Evolutionary conservation across 2,329 filamentous ascomycete genomes (phyloP), one percentile per base, ranked within the genome.

Genomic region (Sarocladiaceae sp.): DNA sequence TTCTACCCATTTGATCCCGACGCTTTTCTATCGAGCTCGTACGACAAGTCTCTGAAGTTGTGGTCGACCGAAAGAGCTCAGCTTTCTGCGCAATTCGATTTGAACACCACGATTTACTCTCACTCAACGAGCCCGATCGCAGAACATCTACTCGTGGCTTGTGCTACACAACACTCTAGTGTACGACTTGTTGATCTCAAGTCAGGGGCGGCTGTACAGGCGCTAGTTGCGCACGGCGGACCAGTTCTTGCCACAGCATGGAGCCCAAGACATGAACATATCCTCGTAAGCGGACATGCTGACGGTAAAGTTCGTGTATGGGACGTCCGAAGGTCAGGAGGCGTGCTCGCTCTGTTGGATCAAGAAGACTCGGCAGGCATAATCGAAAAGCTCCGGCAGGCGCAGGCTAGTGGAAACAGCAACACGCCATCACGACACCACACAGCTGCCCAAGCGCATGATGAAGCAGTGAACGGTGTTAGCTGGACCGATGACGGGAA

Each of bases 181-280:
- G 87, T 96, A 13, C 84, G 91, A 15, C 80, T 97, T 6, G 83
- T 97, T 5, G 93, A 97, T 64, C 76, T 97, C 29, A 87, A 88
- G 50, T 92, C 91, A 1, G 90, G 90, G 2, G 80, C 90, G 15
- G 67, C 70, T 46, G 84, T 87, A 1, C 87, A 91, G 62, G 82
- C 84, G 1, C 74, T 92, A 26, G 78, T 86, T 1, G 84, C 87
- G 0, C 84, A 88, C 56, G 79, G 81, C 33, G 84, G 83, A 0
- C 82, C 85, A 4, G 78, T 90, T 1, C 71, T 90, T 4, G 80
- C 85, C 0, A 76, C 88, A 1, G 79, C 84, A 3, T 97, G 94
- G 94, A 93, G 89, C 53, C 92, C 92, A 0, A 80, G 82, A 4
- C 77, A 86, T 46, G 88, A 92, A 44, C 82, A 96, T 62, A 75